Percentiles rank a stretch among this genome's conserved stretches.
Evolutionary conservation across 1,284 basidiomycete species (phyloP).

Genomic region (Tremellales sp.): DNA sequence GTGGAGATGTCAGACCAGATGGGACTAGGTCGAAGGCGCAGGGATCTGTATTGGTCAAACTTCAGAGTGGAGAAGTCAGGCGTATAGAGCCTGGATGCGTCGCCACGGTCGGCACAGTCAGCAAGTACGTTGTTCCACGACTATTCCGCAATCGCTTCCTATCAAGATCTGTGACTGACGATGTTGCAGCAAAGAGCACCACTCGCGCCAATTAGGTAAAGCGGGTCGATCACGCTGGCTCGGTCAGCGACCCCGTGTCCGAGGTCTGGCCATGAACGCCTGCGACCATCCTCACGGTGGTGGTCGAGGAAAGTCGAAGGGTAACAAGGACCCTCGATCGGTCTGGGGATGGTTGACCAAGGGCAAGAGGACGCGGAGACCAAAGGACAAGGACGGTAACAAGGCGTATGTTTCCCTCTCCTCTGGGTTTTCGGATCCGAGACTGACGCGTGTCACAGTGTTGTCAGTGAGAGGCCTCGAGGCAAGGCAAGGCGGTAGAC

Average conservation of each 20-base stretch:
- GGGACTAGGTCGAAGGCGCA: constrained; percentile 26
- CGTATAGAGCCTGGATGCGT: constrained; percentile 76
- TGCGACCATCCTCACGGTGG: constrained; percentile 96
- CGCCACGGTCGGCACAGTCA: constrained; percentile 87
- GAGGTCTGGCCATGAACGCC: constrained; percentile 99
- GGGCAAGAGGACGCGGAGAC: constrained; percentile 87
- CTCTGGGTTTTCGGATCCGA: not conserved
- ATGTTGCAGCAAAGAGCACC: constrained; percentile 67
- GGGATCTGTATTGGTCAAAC: constrained; percentile 62
- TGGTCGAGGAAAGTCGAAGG: constrained; percentile 93
- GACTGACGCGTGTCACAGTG: constrained; percentile 6
- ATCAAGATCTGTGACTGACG: not conserved
- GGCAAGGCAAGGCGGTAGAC: constrained; percentile 19
- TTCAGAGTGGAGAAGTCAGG: constrained; percentile 91
- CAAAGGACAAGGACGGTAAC: constrained; percentile 87
- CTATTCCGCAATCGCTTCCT: not conserved
- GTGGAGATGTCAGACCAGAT: constrained; percentile 19
- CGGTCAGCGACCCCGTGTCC: constrained; percentile 78
- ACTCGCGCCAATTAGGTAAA: constrained; percentile 79
- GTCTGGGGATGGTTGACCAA: constrained; percentile 90
- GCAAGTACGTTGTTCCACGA: constrained; percentile 57
- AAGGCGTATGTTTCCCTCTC: constrained; percentile 60
- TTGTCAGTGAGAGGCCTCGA: constrained; percentile 19
- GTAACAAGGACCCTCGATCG: constrained; percentile 85
- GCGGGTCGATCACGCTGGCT: constrained; percentile 88